Percentiles rank a stretch among this genome's conserved stretches.
Evolutionary conservation across 257 asterid species (phyloP).

Genomic region (Gynochthodes officinalis): DNA sequence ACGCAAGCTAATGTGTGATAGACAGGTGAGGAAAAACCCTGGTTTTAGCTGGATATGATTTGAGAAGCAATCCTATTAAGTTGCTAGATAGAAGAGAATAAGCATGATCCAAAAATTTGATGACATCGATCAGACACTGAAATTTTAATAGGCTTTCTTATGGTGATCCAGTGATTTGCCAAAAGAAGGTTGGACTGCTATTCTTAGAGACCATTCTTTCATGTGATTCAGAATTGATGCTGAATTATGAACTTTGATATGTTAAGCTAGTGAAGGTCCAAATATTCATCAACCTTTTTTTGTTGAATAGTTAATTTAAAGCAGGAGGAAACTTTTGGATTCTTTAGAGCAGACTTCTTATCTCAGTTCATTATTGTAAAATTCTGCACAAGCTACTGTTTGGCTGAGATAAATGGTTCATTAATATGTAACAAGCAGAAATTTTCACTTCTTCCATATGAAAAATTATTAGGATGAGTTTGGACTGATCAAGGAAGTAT

Average conservation of each 20-base stretch:
- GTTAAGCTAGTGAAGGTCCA: background rate
- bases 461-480: background rate
- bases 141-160: too few relatives aligned
- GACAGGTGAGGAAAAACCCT: conserved; percentile 48
- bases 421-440: too few relatives aligned
- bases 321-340: background rate
- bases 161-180: too few relatives aligned
- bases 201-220: background rate
- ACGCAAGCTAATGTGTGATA: conserved; percentile 41
- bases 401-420: background rate
- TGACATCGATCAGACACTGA: too few relatives aligned
- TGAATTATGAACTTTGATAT: background rate
- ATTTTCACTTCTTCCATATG: too few relatives aligned
- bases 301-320: background rate
- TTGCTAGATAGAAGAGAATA: background rate
- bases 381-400: background rate
- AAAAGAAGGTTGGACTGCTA: too few relatives aligned
- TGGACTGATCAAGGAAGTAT: too few relatives aligned
- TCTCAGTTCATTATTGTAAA: background rate
- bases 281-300: background rate
- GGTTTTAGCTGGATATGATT: conserved; percentile 55
- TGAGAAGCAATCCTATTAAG: background rate
- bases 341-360: background rate
- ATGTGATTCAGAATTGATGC: background rate
- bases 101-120: too few relatives aligned